These are phyloP conservation scores for Allium cepa DNA, from an alignment of 106 monocot genomes.

Conservation along the genomic window DNA sequence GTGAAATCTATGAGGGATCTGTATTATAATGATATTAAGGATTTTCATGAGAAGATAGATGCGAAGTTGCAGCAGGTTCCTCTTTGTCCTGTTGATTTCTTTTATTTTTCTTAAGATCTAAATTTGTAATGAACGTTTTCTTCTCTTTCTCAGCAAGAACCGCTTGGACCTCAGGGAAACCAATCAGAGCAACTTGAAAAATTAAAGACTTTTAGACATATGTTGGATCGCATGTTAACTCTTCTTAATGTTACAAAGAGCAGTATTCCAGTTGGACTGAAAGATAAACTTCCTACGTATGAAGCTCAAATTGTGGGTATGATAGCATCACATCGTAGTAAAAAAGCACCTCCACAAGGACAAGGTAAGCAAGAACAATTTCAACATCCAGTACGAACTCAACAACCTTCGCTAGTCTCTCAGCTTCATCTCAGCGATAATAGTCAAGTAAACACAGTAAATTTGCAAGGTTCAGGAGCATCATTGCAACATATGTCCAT, in stretches of 20 bases:
- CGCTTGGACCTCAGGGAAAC: conserved; percentile 12
- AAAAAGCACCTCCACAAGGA: conserved; percentile 19
- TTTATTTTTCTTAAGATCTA: background rate
- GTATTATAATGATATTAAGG: conserved; percentile 46
- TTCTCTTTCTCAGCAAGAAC: conserved; percentile 12
- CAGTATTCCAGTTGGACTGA: conserved; percentile 19
- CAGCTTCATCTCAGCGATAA: conserved; percentile 57
- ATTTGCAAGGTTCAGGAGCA: conserved; percentile 33
- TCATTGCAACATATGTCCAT: conserved; percentile 44
- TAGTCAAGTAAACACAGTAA: conserved; percentile 51
- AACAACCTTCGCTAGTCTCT: conserved; percentile 44
- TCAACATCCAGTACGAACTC: conserved; percentile 35
- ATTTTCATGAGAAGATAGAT: conserved; percentile 45
- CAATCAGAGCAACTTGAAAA: conserved; percentile 22
- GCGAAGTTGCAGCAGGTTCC: conserved; percentile 57
- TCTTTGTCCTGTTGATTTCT: background rate
- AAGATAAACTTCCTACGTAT: conserved; percentile 34
- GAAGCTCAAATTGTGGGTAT: conserved; percentile 55
- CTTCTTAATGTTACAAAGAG: conserved; percentile 30
- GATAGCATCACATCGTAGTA: conserved; percentile 30
- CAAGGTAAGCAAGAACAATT: conserved; percentile 48
- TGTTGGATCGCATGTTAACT: conserved; percentile 22
- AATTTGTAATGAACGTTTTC: background rate
- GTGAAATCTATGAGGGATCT: conserved; percentile 57
- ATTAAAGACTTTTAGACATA: conserved; percentile 23